Evolutionary conservation across 768 basidiomycete species (phyloP).

Genomic region (Trametes cubensis): DNA sequence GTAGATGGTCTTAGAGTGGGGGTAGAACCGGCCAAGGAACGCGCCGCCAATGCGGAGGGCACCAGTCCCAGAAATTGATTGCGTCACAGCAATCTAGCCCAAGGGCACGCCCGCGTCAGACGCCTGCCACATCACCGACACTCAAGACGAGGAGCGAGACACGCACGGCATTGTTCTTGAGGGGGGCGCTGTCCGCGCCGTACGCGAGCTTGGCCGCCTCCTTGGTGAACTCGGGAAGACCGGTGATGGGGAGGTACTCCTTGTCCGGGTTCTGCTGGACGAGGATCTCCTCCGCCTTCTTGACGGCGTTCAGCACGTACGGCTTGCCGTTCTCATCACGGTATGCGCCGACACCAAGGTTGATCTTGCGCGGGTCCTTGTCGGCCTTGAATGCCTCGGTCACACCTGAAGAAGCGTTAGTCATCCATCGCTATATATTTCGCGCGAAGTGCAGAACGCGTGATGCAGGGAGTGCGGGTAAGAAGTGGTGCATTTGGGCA

Average conservation of each 20-base stretch:
- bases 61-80: constrained; percentile 97
- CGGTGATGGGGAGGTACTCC: constrained; percentile 96
- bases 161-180: constrained; percentile 74
- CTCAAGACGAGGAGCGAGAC: neutral
- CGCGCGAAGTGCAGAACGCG: neutral
- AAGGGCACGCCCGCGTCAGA: constrained; percentile 6
- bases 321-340: constrained; percentile 94
- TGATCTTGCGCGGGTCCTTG: constrained; percentile 90
- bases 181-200: constrained; percentile 74
- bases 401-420: constrained; percentile 54
- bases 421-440: constrained; percentile 5
- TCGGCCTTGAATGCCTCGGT: constrained; percentile 98
- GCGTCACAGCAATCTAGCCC: constrained; percentile 76
- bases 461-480: constrained; percentile 14
- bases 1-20: constrained; percentile 85
- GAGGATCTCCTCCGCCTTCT: constrained; percentile 85
- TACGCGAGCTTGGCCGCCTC: constrained; percentile 90
- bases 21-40: constrained; percentile 89
- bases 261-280: constrained; percentile 75
- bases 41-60: constrained; percentile 94
- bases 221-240: constrained; percentile 82
- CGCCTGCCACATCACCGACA: constrained; percentile 2
- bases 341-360: constrained; percentile 97
- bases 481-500: neutral
- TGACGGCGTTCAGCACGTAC: constrained; percentile 86